phyloP scores from a whole-genome alignment of 306 rosid species.

The Cicer yamashitae region DNA sequence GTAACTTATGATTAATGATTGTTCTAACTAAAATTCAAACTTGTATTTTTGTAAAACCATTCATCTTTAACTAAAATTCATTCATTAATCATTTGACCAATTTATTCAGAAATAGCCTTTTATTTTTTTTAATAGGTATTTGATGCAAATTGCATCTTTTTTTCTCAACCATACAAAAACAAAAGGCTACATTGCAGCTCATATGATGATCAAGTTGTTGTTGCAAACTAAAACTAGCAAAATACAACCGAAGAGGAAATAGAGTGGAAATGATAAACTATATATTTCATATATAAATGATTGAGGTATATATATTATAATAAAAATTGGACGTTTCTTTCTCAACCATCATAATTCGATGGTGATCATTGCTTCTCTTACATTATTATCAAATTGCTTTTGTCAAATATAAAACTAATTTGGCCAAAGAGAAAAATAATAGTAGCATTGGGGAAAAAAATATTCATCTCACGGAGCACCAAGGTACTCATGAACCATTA shows the following conservation, averaged over 20 bases:
- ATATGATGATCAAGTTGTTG: constrained; percentile 3
- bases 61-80: no score
- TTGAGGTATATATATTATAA: constrained; percentile 36
- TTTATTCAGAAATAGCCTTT: no score
- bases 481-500: constrained; percentile 26
- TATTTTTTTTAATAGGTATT: background rate
- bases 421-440: constrained; percentile 19
- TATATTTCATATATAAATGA: background rate
- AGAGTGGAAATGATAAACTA: background rate
- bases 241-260: background rate
- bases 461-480: constrained; percentile 31
- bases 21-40: no score
- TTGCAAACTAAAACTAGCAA: constrained; percentile 23
- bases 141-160: background rate
- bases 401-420: constrained; percentile 22
- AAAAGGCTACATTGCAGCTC: background rate
- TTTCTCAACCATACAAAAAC: background rate
- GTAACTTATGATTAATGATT: no score
- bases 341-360: constrained; percentile 51
- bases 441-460: constrained; percentile 29
- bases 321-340: constrained; percentile 51
- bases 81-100: no score
- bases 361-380: constrained; percentile 22
- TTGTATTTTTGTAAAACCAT: no score
- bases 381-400: constrained; percentile 32